Conservation (phyloP, 257 asterid species). For the Solanum lycopersicoides region DNA sequence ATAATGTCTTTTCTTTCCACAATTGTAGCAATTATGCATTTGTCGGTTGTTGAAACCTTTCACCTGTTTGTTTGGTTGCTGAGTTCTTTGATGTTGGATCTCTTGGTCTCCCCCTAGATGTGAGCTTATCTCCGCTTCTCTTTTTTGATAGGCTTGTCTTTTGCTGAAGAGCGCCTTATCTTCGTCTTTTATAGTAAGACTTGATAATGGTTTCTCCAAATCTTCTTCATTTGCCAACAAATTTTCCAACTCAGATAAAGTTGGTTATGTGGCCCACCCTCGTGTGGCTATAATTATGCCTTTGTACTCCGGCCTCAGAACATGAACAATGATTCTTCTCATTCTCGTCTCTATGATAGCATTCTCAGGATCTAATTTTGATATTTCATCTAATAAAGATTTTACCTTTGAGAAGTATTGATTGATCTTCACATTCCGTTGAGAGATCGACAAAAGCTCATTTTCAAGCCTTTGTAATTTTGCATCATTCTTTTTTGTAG, state of each 20-base stretch:
- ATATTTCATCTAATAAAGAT: background rate
- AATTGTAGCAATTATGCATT: background rate
- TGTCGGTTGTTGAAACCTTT: background rate
- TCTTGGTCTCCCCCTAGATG: background rate
- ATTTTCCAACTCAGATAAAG: too few species aligned
- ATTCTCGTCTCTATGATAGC: too few species aligned
- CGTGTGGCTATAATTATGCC: background rate
- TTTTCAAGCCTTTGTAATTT: background rate
- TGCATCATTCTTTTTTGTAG: background rate
- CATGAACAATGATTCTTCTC: background rate
- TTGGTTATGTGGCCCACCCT: background rate
- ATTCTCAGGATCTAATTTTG: background rate
- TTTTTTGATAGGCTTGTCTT: too few species aligned
- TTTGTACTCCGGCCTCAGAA: background rate
- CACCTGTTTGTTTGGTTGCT: background rate
- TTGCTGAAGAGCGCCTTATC: background rate
- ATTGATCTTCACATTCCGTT: background rate
- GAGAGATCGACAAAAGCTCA: background rate
- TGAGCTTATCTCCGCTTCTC: background rate
- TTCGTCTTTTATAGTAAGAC: background rate
- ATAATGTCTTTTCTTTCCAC: background rate
- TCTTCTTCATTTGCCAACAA: background rate
- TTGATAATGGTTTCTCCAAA: background rate
- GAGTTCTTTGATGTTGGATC: background rate
- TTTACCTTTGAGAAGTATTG: background rate